Percentiles rank a stretch among this genome's conserved stretches.
phyloP scores from a whole-genome alignment of 768 basidiomycete species.

The Russula olivacea region DNA sequence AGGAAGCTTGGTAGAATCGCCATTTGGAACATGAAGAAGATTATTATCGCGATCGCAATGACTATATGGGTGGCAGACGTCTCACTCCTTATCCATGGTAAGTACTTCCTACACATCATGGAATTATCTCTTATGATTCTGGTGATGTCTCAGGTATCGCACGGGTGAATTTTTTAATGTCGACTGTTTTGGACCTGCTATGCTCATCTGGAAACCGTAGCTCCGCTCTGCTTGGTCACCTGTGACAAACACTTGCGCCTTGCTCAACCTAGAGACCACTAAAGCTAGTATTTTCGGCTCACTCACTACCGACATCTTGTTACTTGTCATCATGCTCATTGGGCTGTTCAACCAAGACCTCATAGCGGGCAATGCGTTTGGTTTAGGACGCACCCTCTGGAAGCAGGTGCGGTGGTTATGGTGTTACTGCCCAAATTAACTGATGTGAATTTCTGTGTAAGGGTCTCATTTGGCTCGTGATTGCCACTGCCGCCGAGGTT shows the following conservation, averaged over 20 bases:
- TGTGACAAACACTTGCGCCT: neutral
- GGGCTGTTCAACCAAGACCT: neutral
- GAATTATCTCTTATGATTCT: neutral
- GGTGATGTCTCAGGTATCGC: neutral
- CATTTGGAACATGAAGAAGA: neutral
- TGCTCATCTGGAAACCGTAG: neutral
- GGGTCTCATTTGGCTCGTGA: neutral
- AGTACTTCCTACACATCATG: neutral
- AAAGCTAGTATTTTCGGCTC: neutral
- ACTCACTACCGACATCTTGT: neutral
- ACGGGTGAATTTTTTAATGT: neutral
- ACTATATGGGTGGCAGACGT: neutral
- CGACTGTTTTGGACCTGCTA: neutral
- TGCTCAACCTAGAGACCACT: neutral
- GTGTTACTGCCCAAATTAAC: neutral
- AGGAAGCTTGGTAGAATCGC: neutral
- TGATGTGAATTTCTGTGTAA: neutral
- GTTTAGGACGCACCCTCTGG: constrained; percentile 1
- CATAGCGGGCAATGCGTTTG: neutral
- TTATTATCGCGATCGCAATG: neutral
- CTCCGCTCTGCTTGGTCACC: neutral
- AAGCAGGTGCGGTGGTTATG: constrained; percentile 1
- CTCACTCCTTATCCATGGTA: neutral
- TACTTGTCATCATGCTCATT: neutral
- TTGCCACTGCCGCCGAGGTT: neutral